phyloP scores from a whole-genome alignment of 257 asterid genomes.

The Capsicum rhomboideum region DNA sequence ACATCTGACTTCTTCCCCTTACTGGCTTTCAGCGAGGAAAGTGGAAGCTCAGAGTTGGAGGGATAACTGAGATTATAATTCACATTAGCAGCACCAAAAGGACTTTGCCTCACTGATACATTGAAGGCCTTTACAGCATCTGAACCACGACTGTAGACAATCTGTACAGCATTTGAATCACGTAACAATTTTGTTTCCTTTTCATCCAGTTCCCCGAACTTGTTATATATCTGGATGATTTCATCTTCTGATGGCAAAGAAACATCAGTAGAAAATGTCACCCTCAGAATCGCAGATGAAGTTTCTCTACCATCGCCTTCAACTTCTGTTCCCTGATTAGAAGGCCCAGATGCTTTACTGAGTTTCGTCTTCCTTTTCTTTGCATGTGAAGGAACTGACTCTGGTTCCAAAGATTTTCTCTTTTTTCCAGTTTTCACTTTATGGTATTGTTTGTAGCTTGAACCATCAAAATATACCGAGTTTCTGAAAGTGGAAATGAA shows the following conservation, averaged over 20 bases:
- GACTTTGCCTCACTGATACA: conserved; percentile 28
- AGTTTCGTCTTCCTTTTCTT: neutral
- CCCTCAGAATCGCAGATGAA: conserved; percentile 18
- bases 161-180: conserved; percentile 23
- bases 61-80: conserved; percentile 22
- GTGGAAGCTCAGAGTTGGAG: conserved; percentile 13
- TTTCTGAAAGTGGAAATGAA: conserved; percentile 52
- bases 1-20: conserved; percentile 21
- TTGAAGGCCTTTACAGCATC: conserved; percentile 51
- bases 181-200: conserved; percentile 29
- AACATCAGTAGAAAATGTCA: conserved; percentile 36
- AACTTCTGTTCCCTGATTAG: conserved; percentile 9
- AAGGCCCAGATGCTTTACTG: conserved; percentile 9
- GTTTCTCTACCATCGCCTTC: conserved; percentile 10
- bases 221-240: conserved; percentile 22
- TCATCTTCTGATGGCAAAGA: conserved; percentile 58
- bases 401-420: conserved; percentile 19
- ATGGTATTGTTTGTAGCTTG: conserved; percentile 15
- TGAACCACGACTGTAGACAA: conserved; percentile 29
- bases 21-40: conserved; percentile 5
- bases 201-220: conserved; percentile 43
- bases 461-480: conserved; percentile 26
- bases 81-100: conserved; percentile 31
- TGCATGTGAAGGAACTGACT: neutral
- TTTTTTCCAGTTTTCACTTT: conserved; percentile 16